Percentiles rank a stretch among this genome's conserved stretches.
These are phyloP conservation scores for Aureobasidium sp. DNA, from an alignment of 2,329 filamentous ascomycete genomes.

Conservation along the genomic window DNA sequence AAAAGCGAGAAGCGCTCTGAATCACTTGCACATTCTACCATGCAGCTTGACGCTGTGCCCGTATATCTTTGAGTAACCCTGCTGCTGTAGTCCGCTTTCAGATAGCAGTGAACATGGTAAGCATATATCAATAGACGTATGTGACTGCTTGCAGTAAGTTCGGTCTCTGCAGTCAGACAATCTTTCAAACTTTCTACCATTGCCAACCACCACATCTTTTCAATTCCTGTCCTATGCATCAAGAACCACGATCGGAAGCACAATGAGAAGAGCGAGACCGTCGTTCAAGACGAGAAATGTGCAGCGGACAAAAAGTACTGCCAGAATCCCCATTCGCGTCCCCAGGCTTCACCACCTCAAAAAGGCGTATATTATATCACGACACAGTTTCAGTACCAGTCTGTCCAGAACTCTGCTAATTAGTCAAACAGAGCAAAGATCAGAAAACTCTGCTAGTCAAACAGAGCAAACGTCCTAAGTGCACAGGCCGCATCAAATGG, in stretches of 20 bases:
- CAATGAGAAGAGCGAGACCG: neutral
- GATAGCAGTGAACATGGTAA: too few relatives aligned
- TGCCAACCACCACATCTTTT: neutral
- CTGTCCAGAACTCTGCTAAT: too few relatives aligned
- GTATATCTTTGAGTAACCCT: too few relatives aligned
- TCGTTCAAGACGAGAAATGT: neutral
- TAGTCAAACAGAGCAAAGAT: too few relatives aligned
- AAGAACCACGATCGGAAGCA: neutral
- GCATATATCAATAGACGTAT: neutral
- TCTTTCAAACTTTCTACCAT: neutral
- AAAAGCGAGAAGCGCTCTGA: too few relatives aligned
- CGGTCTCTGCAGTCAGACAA: neutral
- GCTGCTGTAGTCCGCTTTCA: too few relatives aligned
- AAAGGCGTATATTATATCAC: slow-evolving; percentile 2
- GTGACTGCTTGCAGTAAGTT: neutral
- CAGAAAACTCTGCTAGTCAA: slow-evolving; percentile 8
- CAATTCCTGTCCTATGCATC: neutral
- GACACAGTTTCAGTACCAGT: neutral
- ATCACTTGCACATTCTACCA: too few relatives aligned
- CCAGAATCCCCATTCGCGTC: neutral
- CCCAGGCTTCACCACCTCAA: neutral
- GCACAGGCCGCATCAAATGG: neutral
- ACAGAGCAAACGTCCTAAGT: neutral
- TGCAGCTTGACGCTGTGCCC: too few relatives aligned
- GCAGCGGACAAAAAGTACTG: neutral